Percentiles rank a stretch among this genome's conserved stretches.
Evolutionary conservation across 352 stramenopile species (phyloP).

Genomic region (Globisporangium paroecandrum): DNA sequence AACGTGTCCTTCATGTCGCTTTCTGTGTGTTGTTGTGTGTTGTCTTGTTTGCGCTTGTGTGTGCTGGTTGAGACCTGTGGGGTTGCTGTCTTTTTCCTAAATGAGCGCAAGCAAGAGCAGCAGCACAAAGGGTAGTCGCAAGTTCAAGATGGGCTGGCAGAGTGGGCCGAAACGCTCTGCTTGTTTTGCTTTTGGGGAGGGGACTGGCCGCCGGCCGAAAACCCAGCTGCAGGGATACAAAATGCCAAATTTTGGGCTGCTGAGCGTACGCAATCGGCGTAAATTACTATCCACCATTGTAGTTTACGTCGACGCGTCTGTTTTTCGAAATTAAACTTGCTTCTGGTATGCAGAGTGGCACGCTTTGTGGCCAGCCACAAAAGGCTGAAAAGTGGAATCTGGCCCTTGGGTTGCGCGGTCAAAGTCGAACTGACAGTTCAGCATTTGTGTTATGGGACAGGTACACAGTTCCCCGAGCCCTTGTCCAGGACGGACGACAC

Average conservation of each 20-base stretch:
- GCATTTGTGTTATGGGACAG: background rate
- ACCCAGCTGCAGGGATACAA: conserved; percentile 11
- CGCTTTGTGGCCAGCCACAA: background rate
- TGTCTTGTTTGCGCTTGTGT: background rate
- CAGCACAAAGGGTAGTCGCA: background rate
- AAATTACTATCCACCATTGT: conserved; percentile 17
- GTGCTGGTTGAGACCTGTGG: conserved; percentile 8
- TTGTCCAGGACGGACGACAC: background rate
- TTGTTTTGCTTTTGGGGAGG: background rate
- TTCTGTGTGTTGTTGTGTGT: conserved; percentile 5
- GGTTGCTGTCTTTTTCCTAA: conserved; percentile 59
- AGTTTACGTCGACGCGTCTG: background rate
- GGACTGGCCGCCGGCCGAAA: background rate
- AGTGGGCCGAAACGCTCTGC: conserved; percentile 1
- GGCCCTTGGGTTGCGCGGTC: background rate
- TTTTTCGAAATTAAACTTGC: background rate
- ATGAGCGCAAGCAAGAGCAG: conserved; percentile 32
- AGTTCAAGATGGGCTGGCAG: conserved; percentile 27
- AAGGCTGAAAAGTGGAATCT: background rate
- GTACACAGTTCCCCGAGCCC: background rate
- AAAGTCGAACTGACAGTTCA: background rate
- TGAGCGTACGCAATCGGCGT: conserved; percentile 5
- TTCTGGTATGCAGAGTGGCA: background rate
- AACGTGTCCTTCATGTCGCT: conserved; percentile 29
- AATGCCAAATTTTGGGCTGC: conserved; percentile 11